Conservation (phyloP, 2,329 filamentous ascomycete species). For the Cercospora zeina region DNA sequence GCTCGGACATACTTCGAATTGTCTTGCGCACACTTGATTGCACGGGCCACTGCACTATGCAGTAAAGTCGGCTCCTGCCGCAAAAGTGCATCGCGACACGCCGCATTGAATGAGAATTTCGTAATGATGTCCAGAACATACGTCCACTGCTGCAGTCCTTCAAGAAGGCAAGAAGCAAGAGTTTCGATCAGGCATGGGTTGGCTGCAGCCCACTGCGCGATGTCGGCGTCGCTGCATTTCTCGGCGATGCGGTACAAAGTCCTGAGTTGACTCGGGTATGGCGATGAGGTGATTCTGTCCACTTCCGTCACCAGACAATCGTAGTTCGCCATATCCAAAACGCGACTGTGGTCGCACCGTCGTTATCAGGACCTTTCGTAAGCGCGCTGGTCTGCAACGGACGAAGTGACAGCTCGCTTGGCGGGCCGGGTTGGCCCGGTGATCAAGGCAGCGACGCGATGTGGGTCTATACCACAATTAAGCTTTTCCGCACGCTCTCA, state of each 20-base stretch:
- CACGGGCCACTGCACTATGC: conserved; percentile 33
- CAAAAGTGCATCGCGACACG: conserved; percentile 39
- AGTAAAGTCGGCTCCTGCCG: conserved; percentile 37
- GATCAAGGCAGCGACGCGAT: conserved; percentile 6
- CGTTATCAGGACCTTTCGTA: not conserved
- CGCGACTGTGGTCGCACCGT: not conserved
- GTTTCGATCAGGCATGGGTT: conserved; percentile 53
- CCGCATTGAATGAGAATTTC: conserved; percentile 40
- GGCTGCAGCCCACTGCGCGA: conserved; percentile 50
- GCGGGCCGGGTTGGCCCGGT: conserved; percentile 11
- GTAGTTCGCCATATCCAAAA: conserved; percentile 22
- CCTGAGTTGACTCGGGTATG: conserved; percentile 37
- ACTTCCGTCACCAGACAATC: conserved; percentile 32
- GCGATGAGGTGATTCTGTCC: conserved; percentile 36
- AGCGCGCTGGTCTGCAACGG: not conserved
- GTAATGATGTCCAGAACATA: conserved; percentile 54
- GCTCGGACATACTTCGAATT: conserved; percentile 30
- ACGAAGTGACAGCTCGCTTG: not conserved
- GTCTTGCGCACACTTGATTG: conserved; percentile 27
- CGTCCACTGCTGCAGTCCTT: conserved; percentile 54
- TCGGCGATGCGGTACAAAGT: conserved; percentile 21
- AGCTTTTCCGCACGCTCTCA: not conserved
- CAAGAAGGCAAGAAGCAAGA: conserved; percentile 50
- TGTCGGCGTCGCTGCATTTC: conserved; percentile 38
- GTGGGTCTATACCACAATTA: conserved; percentile 17